A percentile compares a stretch with the other conserved stretches of the same genome.
Conservation (phyloP, 2,329 filamentous ascomycete genomes). For the Calonectria henricotiae region DNA sequence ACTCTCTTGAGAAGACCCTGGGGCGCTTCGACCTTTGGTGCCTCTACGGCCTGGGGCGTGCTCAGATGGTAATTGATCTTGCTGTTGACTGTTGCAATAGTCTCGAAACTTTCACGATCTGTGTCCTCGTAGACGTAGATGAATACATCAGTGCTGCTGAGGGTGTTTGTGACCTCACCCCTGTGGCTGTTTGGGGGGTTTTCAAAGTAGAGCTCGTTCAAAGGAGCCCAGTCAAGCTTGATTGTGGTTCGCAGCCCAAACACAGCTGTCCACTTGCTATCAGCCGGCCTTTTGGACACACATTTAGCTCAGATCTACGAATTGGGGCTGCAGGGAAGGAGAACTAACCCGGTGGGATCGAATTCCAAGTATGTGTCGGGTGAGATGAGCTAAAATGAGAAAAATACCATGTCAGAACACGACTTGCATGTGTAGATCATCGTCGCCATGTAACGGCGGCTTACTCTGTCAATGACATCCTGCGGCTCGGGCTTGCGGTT, state of each 20-base stretch:
- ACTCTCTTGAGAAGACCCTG: not conserved
- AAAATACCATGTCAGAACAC: not conserved
- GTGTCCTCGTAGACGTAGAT: slow-evolving; percentile 19
- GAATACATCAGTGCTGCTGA: not conserved
- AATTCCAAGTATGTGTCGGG: slow-evolving; percentile 11
- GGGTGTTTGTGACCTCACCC: not conserved
- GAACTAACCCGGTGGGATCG: slow-evolving; percentile 14
- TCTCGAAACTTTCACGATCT: slow-evolving; percentile 15
- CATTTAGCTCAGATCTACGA: not conserved
- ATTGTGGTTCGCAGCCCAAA: slow-evolving; percentile 17
- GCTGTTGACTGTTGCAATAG: not conserved
- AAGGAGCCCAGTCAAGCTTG: slow-evolving; percentile 12
- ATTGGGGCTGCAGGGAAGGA: not conserved
- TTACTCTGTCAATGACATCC: slow-evolving; percentile 23
- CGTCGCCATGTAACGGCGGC: not conserved
- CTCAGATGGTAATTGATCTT: slow-evolving; percentile 6
- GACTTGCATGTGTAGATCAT: not conserved
- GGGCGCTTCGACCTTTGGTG: not conserved
- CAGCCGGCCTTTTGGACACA: not conserved
- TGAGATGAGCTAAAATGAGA: slow-evolving; percentile 12
- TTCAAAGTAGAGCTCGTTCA: slow-evolving; percentile 11
- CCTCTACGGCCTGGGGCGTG: not conserved
- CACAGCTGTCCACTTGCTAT: slow-evolving; percentile 18
- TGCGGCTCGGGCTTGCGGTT: slow-evolving; percentile 17
- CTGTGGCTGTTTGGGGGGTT: slow-evolving; percentile 5